Base-by-base conservation (phyloP, 1,284 basidiomycete species). In the Malassezia dermatis region DNA sequence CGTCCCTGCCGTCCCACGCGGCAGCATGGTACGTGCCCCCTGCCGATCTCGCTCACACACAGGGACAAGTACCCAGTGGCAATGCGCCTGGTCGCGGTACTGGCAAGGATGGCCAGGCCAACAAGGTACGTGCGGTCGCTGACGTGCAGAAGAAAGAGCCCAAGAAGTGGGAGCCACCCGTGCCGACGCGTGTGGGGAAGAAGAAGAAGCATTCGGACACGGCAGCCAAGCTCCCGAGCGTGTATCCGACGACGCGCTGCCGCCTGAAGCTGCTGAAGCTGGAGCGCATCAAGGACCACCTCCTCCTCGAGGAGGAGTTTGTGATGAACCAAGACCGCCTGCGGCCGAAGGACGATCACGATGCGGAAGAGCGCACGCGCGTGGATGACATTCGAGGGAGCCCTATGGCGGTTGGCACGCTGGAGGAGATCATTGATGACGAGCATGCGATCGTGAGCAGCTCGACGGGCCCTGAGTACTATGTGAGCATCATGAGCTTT, bases 341-440 rank as follows among this genome's bases (percentile, higher is more conserved):
- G 39, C 71, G 71, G 54, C 72, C 74, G 6, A 80, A 85, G 48
- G 90, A 96, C 76, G 91, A 95, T 78, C 89, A 91, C 80, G 89
- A 90, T 62, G 88, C 89, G 71, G 90, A 93, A 75, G 93, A 98
- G 75, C 81, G 90, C 64, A 86, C 86, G 27, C 86, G 85, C 62
- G 89, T 99, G 34, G 94, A 99, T 75, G 89, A 94, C 75, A 78
- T 99, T 48, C 83, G 94, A 46, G 94, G 94, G 19, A 86, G 83
- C 48, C 94, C 94, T 6, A 95, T 99, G 89, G 86, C 85, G 12
- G 89, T 99, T 50, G 94, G 94, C 32, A 89, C 90, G 0, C 80
- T 99, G 67, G 94, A 98, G 78, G 94, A 99, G 78, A 96, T 99
- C 67, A 94, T 99, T 72, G 94, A 98, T 79, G 94, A 99, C 78